Evolutionary conservation across 2,329 filamentous ascomycete species (phyloP).

Genomic region (Penicillium brasilianum): DNA sequence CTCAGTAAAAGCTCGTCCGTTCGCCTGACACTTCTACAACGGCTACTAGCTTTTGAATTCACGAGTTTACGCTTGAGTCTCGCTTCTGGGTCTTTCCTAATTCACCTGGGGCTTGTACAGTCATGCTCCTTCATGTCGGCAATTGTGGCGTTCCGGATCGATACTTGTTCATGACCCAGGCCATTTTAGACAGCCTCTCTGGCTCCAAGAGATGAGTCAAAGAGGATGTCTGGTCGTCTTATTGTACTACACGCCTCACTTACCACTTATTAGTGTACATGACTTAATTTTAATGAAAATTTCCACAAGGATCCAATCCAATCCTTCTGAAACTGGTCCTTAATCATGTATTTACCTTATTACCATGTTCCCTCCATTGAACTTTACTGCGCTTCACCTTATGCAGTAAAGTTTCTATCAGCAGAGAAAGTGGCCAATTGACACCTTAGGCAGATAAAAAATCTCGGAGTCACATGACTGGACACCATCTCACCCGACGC

Average conservation of each 20-base stretch:
- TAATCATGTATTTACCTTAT: neutral
- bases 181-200: conserved; percentile 17
- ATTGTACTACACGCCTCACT: conserved; percentile 23
- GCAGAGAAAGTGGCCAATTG: neutral
- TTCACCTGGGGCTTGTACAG: conserved; percentile 16
- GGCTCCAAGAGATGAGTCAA: neutral
- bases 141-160: conserved; percentile 24
- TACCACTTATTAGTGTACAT: conserved; percentile 35
- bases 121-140: conserved; percentile 15
- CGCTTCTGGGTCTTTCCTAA: conserved; percentile 5
- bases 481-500: conserved; percentile 3
- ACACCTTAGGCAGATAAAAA: conserved; percentile 5
- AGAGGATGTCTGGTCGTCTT: conserved; percentile 13
- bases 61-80: conserved; percentile 26
- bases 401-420: neutral
- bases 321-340: neutral
- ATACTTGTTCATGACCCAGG: conserved; percentile 8
- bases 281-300: conserved; percentile 30
- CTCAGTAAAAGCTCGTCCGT: conserved; percentile 34
- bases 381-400: neutral
- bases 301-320: neutral
- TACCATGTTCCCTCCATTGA: neutral
- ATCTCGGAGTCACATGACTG: conserved; percentile 12
- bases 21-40: conserved; percentile 3
- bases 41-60: conserved; percentile 13